Conservation (phyloP, 768 basidiomycete species). For the Pulveroboletus sp. region DNA sequence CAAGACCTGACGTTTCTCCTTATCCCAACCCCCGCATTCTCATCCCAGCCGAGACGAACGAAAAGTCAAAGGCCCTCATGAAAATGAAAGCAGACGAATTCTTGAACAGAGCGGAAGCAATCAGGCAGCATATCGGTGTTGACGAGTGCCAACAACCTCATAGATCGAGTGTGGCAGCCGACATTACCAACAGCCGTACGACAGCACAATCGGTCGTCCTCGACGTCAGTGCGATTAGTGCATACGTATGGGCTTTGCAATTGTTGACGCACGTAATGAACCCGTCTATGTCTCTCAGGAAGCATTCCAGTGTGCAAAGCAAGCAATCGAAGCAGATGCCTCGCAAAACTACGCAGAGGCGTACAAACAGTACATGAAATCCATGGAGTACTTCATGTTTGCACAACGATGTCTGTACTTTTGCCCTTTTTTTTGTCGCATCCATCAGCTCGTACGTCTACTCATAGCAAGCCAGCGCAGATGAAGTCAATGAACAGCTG, state of each 20-base stretch:
- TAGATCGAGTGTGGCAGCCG: background rate
- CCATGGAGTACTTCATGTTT: slow-evolving; percentile 96
- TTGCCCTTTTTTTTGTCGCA: background rate
- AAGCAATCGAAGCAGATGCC: slow-evolving; percentile 83
- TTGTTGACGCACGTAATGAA: background rate
- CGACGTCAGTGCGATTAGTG: slow-evolving; percentile 7
- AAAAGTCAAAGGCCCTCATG: slow-evolving; percentile 16
- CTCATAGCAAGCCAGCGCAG: slow-evolving; percentile 13
- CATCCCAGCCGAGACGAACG: slow-evolving; percentile 12
- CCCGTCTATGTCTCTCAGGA: slow-evolving; percentile 33
- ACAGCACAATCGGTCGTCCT: slow-evolving; percentile 11
- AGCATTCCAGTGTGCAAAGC: slow-evolving; percentile 84
- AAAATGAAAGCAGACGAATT: slow-evolving; percentile 18
- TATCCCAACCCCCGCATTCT: background rate
- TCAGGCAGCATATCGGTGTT: background rate
- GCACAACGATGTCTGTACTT: slow-evolving; percentile 74
- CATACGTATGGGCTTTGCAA: too few relatives aligned
- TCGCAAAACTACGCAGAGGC: slow-evolving; percentile 89
- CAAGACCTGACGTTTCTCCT: background rate
- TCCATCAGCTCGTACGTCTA: background rate
- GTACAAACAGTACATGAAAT: slow-evolving; percentile 90
- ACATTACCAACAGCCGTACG: background rate
- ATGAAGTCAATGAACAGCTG: slow-evolving; percentile 89
- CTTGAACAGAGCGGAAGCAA: slow-evolving; percentile 13
- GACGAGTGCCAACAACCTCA: background rate